Evolutionary conservation across 2,329 filamentous ascomycete species (phyloP).

Genomic region (Fusarium brevicatenulatum): DNA sequence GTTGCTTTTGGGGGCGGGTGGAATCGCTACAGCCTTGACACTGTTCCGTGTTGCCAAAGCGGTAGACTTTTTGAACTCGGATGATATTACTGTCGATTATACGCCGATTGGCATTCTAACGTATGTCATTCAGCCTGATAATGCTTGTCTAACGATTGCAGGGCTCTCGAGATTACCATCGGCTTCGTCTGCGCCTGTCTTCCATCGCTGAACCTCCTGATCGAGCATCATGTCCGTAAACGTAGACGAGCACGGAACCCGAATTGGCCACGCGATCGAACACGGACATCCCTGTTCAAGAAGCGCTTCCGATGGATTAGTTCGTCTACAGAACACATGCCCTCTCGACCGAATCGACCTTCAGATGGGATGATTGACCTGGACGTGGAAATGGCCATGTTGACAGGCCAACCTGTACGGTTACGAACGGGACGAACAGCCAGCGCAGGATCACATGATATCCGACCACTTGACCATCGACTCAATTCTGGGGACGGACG

Average conservation of each 20-base stretch:
- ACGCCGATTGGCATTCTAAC: conserved; percentile 28
- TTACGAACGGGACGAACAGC: not conserved
- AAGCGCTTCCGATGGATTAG: conserved; percentile 29
- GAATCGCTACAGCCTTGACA: conserved; percentile 35
- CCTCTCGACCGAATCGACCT: not conserved
- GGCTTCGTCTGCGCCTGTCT: conserved; percentile 40
- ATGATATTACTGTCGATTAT: conserved; percentile 36
- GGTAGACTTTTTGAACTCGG: conserved; percentile 25
- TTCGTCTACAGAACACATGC: conserved; percentile 15
- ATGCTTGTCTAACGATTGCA: not conserved
- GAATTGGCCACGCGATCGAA: conserved; percentile 1
- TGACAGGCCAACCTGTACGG: conserved; percentile 27
- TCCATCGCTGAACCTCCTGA: conserved; percentile 31
- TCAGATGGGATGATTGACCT: conserved; percentile 25
- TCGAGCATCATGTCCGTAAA: conserved; percentile 26
- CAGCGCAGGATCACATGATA: conserved; percentile 3
- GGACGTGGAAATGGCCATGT: conserved; percentile 38
- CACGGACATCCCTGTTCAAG: not conserved
- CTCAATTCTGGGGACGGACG: conserved; percentile 28
- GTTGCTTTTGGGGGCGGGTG: conserved; percentile 32
- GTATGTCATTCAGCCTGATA: not conserved
- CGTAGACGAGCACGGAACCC: conserved; percentile 5
- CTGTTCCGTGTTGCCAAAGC: conserved; percentile 19
- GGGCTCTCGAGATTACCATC: conserved; percentile 32
- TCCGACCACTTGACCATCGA: conserved; percentile 19